Conservation (phyloP, 345 rosid genomes). For the Citrus medica region DNA sequence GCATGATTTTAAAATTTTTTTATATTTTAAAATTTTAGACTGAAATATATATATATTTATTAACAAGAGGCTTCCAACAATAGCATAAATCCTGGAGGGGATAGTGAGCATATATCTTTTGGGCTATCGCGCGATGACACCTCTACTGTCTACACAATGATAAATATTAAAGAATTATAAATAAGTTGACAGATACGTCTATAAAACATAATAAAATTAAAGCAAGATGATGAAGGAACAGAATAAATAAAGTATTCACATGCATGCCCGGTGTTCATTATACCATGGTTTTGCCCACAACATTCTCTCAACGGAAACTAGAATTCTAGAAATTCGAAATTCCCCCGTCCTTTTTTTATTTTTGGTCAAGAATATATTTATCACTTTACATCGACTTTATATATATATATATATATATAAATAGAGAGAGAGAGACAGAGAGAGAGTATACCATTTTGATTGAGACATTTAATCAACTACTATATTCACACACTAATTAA, state of each 20-base stretch:
- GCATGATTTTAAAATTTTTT: too few relatives aligned
- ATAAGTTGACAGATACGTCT: not conserved
- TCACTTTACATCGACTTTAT: not conserved
- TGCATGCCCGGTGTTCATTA: not conserved
- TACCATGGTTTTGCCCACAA: slow-evolving; percentile 3
- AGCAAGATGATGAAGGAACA: not conserved
- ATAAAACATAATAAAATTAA: not conserved
- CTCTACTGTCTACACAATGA: not conserved
- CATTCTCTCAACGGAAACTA: not conserved
- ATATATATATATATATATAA: too few relatives aligned
- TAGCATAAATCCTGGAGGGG: not conserved
- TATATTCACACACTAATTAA: not conserved
- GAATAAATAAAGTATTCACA: not conserved
- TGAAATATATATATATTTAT: too few relatives aligned
- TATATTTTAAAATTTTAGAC: too few relatives aligned
- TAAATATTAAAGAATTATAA: not conserved
- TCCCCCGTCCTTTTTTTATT: not conserved
- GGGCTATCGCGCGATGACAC: not conserved
- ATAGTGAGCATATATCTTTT: too few relatives aligned
- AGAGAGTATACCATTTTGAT: not conserved
- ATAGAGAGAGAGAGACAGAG: too few relatives aligned
- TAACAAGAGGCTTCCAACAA: not conserved
- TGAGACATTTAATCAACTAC: not conserved
- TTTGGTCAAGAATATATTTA: not conserved
- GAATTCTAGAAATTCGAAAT: not conserved